Conservation (phyloP, 176 grass and related monocot species). For the Eleusine indica region DNA sequence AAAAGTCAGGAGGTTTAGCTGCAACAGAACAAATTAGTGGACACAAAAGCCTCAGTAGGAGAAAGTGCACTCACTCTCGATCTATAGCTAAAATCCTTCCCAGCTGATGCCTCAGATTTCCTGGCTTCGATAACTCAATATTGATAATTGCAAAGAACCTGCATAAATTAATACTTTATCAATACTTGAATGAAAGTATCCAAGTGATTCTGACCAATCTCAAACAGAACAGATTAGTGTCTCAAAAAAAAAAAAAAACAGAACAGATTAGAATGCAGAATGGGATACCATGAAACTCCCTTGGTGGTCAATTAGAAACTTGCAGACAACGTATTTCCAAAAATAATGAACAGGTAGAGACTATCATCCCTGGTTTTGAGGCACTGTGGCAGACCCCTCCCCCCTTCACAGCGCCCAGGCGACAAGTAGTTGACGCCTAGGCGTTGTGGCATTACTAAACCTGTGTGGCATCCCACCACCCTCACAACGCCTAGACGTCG, state of each 20-base stretch:
- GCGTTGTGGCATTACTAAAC: too few relatives aligned
- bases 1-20: not conserved
- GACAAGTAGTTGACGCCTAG: not conserved
- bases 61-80: slow-evolving; percentile 68
- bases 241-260: not conserved
- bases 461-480: not conserved
- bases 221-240: not conserved
- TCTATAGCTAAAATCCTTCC: slow-evolving; percentile 91
- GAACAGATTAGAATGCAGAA: slow-evolving; percentile 17
- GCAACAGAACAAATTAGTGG: slow-evolving; percentile 7
- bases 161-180: slow-evolving; percentile 40
- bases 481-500: too few relatives aligned
- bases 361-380: not conserved
- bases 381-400: too few relatives aligned
- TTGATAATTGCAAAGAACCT: slow-evolving; percentile 84
- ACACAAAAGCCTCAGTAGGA: slow-evolving; percentile 26
- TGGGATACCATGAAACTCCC: not conserved
- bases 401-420: not conserved
- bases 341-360: slow-evolving; percentile 30
- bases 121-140: slow-evolving; percentile 92
- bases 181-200: slow-evolving; percentile 25
- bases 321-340: slow-evolving; percentile 31
- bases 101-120: slow-evolving; percentile 75
- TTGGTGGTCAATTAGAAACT: slow-evolving; percentile 21
- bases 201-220: not conserved